Evolutionary conservation across 306 rosid species (phyloP), one percentile per base, ranked within the genome.

Genomic region (Erythrophleum fordii): DNA sequence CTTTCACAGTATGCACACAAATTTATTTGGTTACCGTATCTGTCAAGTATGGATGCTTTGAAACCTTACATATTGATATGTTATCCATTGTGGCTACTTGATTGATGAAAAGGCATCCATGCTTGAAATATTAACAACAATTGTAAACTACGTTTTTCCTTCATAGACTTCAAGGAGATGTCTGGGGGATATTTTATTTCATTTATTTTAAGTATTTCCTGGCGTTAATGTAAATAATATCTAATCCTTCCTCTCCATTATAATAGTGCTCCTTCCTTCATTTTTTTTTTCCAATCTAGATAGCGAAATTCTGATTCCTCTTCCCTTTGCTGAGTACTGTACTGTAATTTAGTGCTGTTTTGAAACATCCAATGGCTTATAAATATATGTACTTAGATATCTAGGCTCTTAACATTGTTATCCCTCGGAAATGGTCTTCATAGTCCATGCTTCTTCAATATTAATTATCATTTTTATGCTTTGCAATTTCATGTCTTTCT

Each of bases 61-160:
- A 76, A 69, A 22, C 64, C 6, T 53, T 20, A 22, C 13, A 11
- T 71, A 45, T 60, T 80, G 74, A 72, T 49, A 23, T 73, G 35
- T 9, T 64, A n/a, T 52, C 59, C 13, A 22, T 14, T 55, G 14
- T 55, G 26, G 13, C 5, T 22, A 20, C 28, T 20, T 55, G 28
- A 20, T 55, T 55, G 28, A 55, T 20, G 25, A 6, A 22, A 7
- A 52, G 59, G n/a, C 59, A 9, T 55, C 28, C 14, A 22, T 20
- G 29, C 11, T 55, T 22, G 5, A 55, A 53, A 53, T 53, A 53
- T n/a, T 20, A 20, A 9, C 12, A 20, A 53, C 8, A 2, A 22
- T 29, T 61, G 20, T 29, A 14, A 26, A 13, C 11, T 60, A 60
- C 5, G 41, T 29, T 28, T 29, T 23, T 26, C 34, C 35, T 59